Evolutionary conservation across 495 filamentous ascomycete species (phyloP), one percentile per base, ranked within the genome.

Genomic region (Cercophora sp.): DNA sequence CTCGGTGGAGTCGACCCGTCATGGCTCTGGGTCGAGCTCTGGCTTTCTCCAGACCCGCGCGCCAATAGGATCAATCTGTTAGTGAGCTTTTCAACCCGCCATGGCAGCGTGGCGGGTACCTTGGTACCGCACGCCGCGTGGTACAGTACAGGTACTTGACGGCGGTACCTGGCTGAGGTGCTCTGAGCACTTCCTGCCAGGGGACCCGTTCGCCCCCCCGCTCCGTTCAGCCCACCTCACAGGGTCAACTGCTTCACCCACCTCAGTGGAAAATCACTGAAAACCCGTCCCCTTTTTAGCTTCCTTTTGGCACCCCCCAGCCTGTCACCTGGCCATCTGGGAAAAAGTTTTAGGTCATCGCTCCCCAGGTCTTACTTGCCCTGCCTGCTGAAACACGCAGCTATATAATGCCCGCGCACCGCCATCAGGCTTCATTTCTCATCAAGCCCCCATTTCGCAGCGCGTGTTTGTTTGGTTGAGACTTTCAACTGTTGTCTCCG

Each of bases 261-360:
- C 23, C 36, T 13, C 29, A 52, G 44, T 41, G 41, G 29, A 24
- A 44, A 29, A 51, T 46, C 29, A 24, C 58, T 57, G 49, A 35
- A 46, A 56, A 46, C 24, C 20, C 44, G 24, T 34, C 20, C 37
- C 13, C 24, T 36, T 20, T 50, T 49, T 56, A 36, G 27, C 40
- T 31, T 16, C 40, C 48, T 45, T 24, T 16, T 45, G 55, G 37
- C 34, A 40, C 36, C 29, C 49, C 63, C 56, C 52, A 58, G 52
- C 47, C 58, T 55, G 51, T 52, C 31, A 53, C 36, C 52, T 58
- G 59, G 61, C 29, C 46, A 56, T 59, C 42, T 23, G 50, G 55
- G 57, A 52, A 53, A 65, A 63, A 61, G 16, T 58, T 64, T 67
- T 65, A 58, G 57, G 59, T 65, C 64, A 67, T 67, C 57, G 54